Conservation (phyloP, 1,284 basidiomycete species). For the Rhodotorula sp. region DNA sequence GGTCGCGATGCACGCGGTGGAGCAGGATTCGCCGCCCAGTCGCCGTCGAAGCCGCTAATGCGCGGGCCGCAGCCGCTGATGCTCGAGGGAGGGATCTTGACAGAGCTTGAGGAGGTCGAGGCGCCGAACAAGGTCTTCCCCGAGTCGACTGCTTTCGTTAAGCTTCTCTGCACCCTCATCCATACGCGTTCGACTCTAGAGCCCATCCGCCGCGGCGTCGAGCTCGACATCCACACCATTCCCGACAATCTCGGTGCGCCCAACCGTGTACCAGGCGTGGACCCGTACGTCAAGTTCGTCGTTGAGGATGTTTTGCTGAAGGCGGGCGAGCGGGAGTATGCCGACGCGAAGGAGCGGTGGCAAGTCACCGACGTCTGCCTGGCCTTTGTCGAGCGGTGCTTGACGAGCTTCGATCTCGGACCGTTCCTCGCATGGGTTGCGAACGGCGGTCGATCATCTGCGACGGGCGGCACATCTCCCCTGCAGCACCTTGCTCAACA, state of each 20-base stretch:
- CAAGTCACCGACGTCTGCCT: conserved; percentile 79
- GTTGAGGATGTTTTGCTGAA: conserved; percentile 78
- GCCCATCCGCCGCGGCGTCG: conserved; percentile 52
- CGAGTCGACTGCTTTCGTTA: conserved; percentile 80
- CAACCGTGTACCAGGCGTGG: conserved; percentile 71
- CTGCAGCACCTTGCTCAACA: conserved; percentile 58
- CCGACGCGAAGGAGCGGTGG: conserved; percentile 75
- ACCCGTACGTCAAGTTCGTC: conserved; percentile 78
- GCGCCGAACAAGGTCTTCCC: conserved; percentile 74
- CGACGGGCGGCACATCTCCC: conserved; percentile 5
- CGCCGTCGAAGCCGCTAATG: conserved; percentile 4
- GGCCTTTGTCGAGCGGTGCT: conserved; percentile 76
- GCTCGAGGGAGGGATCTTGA: conserved; percentile 42
- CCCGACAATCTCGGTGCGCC: conserved; percentile 72
- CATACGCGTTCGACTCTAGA: conserved; percentile 63
- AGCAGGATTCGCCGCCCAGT: conserved; percentile 13
- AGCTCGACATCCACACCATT: conserved; percentile 65
- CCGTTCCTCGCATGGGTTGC: conserved; percentile 44
- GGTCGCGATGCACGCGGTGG: conserved; percentile 26
- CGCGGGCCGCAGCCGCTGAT: conserved; percentile 34
- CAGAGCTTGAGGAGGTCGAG: conserved; percentile 82
- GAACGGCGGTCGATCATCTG: conserved; percentile 24
- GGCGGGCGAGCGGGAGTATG: conserved; percentile 63
- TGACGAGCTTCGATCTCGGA: conserved; percentile 75
- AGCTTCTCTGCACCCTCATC: conserved; percentile 71